Evolutionary conservation across 306 rosid species (phyloP).

Genomic region (Gastrolobium villosum): DNA sequence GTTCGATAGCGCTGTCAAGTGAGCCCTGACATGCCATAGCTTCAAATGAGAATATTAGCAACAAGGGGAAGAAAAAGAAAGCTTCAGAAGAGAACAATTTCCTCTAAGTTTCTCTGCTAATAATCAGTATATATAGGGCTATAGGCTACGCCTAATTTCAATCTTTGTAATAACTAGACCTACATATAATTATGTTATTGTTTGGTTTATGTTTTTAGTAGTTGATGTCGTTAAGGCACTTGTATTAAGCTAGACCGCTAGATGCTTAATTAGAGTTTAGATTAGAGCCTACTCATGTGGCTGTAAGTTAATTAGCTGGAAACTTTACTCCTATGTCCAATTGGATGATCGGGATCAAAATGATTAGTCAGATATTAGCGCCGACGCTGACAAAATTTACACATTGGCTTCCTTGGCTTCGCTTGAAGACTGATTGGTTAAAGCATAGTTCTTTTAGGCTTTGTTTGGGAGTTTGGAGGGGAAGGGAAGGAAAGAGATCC

Average conservation of each 20-base stretch:
- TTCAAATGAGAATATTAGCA: not conserved
- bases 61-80: not conserved
- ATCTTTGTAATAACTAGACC: not conserved
- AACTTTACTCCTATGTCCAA: not conserved
- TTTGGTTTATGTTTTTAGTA: not conserved
- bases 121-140: not conserved
- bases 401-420: too few species aligned
- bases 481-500: too few species aligned
- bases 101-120: not conserved
- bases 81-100: not conserved
- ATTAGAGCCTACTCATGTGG: not conserved
- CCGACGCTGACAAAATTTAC: too few species aligned
- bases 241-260: not conserved
- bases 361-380: too few species aligned
- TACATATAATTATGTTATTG: not conserved
- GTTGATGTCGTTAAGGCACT: not conserved
- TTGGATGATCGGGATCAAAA: not conserved
- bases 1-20: not conserved
- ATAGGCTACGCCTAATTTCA: constrained; percentile 27
- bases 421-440: too few species aligned
- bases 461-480: too few species aligned
- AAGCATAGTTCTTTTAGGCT: too few species aligned
- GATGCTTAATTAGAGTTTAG: not conserved
- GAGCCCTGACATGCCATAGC: not conserved
- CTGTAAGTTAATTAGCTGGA: constrained; percentile 11